Conservation (phyloP, 148 eudicot genomes). For the Rhododendron kiyosumense region DNA sequence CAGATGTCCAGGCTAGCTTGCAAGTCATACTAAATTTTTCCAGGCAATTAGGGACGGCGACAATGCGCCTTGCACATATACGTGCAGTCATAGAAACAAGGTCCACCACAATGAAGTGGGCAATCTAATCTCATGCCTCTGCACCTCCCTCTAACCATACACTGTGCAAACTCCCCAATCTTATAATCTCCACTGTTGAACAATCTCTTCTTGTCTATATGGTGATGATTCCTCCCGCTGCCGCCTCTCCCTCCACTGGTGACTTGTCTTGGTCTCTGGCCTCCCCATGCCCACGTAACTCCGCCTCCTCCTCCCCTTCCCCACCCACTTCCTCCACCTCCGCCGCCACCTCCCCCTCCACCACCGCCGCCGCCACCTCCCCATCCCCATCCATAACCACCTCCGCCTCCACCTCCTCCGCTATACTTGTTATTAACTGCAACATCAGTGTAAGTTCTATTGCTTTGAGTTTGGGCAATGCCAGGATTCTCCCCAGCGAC, state of each 20-base stretch:
- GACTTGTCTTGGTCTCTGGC: conserved; percentile 6
- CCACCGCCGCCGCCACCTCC: conserved; percentile 33
- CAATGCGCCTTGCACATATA: conserved; percentile 77
- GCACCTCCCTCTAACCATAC: conserved; percentile 59
- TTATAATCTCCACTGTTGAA: conserved; percentile 26
- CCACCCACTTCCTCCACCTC: conserved; percentile 34
- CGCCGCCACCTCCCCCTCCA: conserved; percentile 33
- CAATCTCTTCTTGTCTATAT: conserved; percentile 5
- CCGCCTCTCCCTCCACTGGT: not conserved
- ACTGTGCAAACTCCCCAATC: conserved; percentile 64
- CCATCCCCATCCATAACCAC: conserved; percentile 36
- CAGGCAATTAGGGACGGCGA: conserved; percentile 4
- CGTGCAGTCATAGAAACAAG: conserved; percentile 64
- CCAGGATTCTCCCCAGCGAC: not conserved
- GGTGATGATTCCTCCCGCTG: not conserved
- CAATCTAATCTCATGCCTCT: conserved; percentile 62
- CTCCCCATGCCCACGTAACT: conserved; percentile 30
- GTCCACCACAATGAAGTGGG: conserved; percentile 77
- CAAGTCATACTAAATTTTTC: not conserved
- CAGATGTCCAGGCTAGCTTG: too few relatives aligned
- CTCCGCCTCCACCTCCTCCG: conserved; percentile 33
- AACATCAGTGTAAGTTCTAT: conserved; percentile 10
- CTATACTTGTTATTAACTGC: conserved; percentile 10
- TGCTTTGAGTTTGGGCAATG: not conserved
- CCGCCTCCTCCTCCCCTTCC: conserved; percentile 34